phyloP scores from a whole-genome alignment of 176 grass and related monocot genomes.

The Carex pumila region DNA sequence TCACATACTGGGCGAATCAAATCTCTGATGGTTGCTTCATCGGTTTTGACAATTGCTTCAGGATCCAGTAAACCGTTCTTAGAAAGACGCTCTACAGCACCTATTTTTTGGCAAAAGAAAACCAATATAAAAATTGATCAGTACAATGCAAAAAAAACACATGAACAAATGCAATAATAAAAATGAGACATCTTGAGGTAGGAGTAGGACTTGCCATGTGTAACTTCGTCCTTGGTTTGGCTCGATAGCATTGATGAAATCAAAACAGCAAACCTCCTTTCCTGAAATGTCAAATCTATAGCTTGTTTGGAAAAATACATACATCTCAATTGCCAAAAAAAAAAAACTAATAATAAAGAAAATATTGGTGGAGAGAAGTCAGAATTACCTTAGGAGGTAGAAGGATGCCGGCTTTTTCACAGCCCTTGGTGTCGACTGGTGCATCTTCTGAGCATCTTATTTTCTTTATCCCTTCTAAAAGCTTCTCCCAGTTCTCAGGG shows the following conservation, averaged over 20 bases:
- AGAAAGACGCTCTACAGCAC: slow-evolving; percentile 72
- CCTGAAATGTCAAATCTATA: slow-evolving; percentile 29
- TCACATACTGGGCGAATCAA: slow-evolving; percentile 85
- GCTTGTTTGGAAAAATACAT: neutral
- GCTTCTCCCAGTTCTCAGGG: slow-evolving; percentile 67
- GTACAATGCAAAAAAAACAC: neutral
- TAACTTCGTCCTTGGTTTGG: slow-evolving; percentile 98
- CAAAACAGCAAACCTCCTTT: slow-evolving; percentile 84
- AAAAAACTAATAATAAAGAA: neutral
- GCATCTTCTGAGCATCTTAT: slow-evolving; percentile 71
- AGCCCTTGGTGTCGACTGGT: slow-evolving; percentile 85
- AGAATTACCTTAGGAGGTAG: slow-evolving; percentile 77
- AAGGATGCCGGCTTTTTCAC: slow-evolving; percentile 82
- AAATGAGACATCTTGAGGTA: neutral
- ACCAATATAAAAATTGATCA: slow-evolving; percentile 6
- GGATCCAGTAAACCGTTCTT: slow-evolving; percentile 75
- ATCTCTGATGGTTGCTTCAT: slow-evolving; percentile 58
- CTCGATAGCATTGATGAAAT: slow-evolving; percentile 81
- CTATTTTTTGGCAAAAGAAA: slow-evolving; percentile 32
- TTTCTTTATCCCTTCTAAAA: slow-evolving; percentile 80
- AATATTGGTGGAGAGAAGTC: neutral
- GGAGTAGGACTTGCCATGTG: slow-evolving; percentile 57
- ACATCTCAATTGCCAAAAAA: neutral
- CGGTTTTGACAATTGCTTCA: slow-evolving; percentile 60
- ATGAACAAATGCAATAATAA: neutral